phyloP scores from a whole-genome alignment of 2,329 filamentous ascomycete species.

The Fusarium piperis region DNA sequence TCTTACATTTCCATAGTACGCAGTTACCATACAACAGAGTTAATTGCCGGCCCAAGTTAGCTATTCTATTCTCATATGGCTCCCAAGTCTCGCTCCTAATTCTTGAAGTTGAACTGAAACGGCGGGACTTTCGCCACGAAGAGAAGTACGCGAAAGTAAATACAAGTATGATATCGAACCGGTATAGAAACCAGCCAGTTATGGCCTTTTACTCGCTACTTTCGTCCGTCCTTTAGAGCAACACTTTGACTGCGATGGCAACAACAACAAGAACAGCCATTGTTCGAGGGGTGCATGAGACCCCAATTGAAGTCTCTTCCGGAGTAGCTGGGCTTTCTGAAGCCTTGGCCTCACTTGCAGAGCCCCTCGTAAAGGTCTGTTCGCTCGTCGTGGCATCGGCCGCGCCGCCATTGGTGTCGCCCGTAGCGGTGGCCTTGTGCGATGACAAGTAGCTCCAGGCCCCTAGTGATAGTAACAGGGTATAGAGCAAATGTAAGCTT shows the following conservation, averaged over 20 bases:
- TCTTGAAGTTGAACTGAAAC: too few relatives aligned
- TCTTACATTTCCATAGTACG: background rate
- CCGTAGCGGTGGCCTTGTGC: background rate
- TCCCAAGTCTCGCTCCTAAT: accelerated
- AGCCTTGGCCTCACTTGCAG: background rate
- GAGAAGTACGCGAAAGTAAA: background rate
- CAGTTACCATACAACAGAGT: background rate
- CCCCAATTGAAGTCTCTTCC: background rate
- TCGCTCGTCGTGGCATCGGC: background rate
- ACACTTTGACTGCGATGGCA: background rate
- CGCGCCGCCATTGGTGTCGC: background rate
- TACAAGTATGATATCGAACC: background rate
- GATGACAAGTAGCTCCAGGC: background rate
- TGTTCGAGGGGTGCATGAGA: background rate
- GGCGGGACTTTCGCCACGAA: too few relatives aligned
- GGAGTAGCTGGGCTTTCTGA: background rate
- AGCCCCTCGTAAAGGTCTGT: background rate
- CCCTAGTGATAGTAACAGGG: background rate
- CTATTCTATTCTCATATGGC: too few relatives aligned
- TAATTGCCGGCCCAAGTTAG: too few relatives aligned
- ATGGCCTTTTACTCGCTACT: background rate
- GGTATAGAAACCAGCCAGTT: too few relatives aligned
- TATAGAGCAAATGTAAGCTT: background rate
- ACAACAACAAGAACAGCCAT: background rate
- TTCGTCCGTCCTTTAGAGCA: background rate